Percentiles rank a stretch among this genome's conserved stretches.
These are phyloP conservation scores for Phytophthora pinifolia DNA, from an alignment of 352 stramenopile genomes.

Conservation along the genomic window DNA sequence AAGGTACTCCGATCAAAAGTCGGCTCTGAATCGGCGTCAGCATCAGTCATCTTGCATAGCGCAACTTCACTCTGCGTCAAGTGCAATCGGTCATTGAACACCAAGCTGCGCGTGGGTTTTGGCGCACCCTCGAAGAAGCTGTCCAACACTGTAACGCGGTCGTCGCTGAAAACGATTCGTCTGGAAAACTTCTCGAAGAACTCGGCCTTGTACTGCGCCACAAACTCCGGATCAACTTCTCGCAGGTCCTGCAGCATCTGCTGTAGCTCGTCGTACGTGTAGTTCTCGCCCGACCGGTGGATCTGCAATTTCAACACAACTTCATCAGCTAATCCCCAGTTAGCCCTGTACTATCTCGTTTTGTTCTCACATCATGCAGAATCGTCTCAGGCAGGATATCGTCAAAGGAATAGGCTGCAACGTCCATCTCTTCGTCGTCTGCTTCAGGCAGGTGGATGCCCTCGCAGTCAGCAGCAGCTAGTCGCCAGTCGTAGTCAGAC, in stretches of 20 bases:
- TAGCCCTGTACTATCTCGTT: background rate
- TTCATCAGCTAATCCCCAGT: background rate
- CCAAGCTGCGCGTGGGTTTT: slow-evolving; percentile 54
- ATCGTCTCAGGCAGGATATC: slow-evolving; percentile 63
- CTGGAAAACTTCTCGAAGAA: slow-evolving; percentile 60
- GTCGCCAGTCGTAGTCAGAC: slow-evolving; percentile 78
- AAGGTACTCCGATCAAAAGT: slow-evolving; percentile 47
- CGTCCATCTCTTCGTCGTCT: background rate
- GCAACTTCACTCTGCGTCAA: slow-evolving; percentile 75
- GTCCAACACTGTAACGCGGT: slow-evolving; percentile 65
- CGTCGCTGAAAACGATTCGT: slow-evolving; percentile 48
- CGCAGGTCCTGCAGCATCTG: slow-evolving; percentile 59
- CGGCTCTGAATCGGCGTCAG: slow-evolving; percentile 3
- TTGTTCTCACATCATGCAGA: slow-evolving; percentile 57
- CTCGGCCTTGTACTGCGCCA: slow-evolving; percentile 57
- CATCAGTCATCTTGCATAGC: slow-evolving; percentile 21
- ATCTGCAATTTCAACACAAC: slow-evolving; percentile 39
- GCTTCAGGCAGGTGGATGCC: slow-evolving; percentile 38
- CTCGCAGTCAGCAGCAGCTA: slow-evolving; percentile 64
- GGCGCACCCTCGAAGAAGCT: slow-evolving; percentile 40
- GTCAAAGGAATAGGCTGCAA: slow-evolving; percentile 37
- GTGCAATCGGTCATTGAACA: slow-evolving; percentile 74
- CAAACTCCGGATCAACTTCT: slow-evolving; percentile 54
- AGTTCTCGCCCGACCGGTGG: slow-evolving; percentile 72
- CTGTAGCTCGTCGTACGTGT: slow-evolving; percentile 65